A percentile compares a stretch with the other conserved stretches of the same genome.
Conservation (phyloP, 2,329 filamentous ascomycete species). For the Tolypocladium tropicale region DNA sequence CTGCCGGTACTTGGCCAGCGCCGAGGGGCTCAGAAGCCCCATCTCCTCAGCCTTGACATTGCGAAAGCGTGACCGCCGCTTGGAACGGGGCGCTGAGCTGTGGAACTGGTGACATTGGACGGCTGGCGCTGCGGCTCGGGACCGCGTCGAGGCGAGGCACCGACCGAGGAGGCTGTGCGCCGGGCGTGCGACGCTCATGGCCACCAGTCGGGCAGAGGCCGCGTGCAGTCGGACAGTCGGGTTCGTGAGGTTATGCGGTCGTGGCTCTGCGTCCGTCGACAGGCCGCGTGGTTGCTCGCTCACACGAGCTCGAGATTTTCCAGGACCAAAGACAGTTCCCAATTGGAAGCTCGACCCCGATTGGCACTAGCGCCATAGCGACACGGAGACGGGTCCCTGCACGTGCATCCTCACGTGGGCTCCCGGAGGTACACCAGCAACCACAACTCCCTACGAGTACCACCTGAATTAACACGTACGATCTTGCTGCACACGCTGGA, state of each 20-base stretch:
- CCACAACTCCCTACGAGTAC: not conserved
- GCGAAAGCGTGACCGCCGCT: slow-evolving; percentile 39
- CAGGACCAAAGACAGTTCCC: slow-evolving; percentile 7
- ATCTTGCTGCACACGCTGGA: not conserved
- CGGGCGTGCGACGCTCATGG: slow-evolving; percentile 47
- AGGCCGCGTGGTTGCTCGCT: slow-evolving; percentile 4
- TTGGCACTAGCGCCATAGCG: not conserved
- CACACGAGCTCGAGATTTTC: slow-evolving; percentile 22
- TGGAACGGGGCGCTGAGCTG: slow-evolving; percentile 35
- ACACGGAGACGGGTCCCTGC: not conserved
- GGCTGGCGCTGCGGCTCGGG: slow-evolving; percentile 11
- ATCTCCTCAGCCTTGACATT: slow-evolving; percentile 42
- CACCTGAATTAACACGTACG: no score
- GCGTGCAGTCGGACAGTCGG: not conserved
- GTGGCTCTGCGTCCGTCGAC: not conserved
- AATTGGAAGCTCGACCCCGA: slow-evolving; percentile 4
- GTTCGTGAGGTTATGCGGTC: not conserved
- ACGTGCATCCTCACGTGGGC: not conserved
- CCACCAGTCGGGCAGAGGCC: slow-evolving; percentile 14
- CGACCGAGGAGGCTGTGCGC: slow-evolving; percentile 42
- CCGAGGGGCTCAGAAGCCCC: slow-evolving; percentile 34
- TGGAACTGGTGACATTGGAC: slow-evolving; percentile 36
- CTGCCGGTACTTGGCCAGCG: slow-evolving; percentile 32
- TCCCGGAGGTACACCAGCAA: not conserved
- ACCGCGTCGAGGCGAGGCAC: slow-evolving; percentile 29